phyloP scores from a whole-genome alignment of 495 filamentous ascomycete genomes.

The Acidiella bohemica region DNA sequence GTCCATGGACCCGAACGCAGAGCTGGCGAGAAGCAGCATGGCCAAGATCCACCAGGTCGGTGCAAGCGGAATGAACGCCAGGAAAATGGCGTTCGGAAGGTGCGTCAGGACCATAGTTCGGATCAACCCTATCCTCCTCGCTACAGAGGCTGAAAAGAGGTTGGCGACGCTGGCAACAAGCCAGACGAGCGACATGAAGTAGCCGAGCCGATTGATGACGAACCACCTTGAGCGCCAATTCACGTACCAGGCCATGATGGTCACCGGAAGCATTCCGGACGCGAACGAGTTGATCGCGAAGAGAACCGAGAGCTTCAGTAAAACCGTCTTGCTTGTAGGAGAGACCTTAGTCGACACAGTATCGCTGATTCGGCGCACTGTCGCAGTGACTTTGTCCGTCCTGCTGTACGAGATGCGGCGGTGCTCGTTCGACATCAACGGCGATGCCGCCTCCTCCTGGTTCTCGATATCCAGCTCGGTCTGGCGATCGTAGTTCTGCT shows the following conservation, averaged over 20 bases:
- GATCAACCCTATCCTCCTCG: slow-evolving; percentile 62
- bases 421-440: slow-evolving; percentile 32
- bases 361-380: not conserved
- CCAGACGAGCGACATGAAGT: slow-evolving; percentile 51
- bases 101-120: slow-evolving; percentile 81
- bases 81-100: slow-evolving; percentile 57
- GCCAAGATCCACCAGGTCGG: slow-evolving; percentile 47
- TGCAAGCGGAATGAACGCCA: slow-evolving; percentile 49
- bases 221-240: slow-evolving; percentile 21
- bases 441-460: slow-evolving; percentile 22
- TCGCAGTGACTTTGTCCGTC: not conserved
- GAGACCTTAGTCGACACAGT: slow-evolving; percentile 5
- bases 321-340: slow-evolving; percentile 39
- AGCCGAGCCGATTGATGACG: slow-evolving; percentile 63
- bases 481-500: slow-evolving; percentile 27
- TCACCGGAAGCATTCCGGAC: slow-evolving; percentile 55
- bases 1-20: slow-evolving; percentile 64
- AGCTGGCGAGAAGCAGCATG: slow-evolving; percentile 44
- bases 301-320: slow-evolving; percentile 58
- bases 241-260: slow-evolving; percentile 9
- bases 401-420: slow-evolving; percentile 1
- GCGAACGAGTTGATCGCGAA: slow-evolving; percentile 68
- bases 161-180: slow-evolving; percentile 54
- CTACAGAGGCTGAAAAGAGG: slow-evolving; percentile 58
- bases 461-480: slow-evolving; percentile 10